These are phyloP conservation scores for Neonectria sp. DNA, from an alignment of 2,329 filamentous ascomycete species.

Conservation along the genomic window DNA sequence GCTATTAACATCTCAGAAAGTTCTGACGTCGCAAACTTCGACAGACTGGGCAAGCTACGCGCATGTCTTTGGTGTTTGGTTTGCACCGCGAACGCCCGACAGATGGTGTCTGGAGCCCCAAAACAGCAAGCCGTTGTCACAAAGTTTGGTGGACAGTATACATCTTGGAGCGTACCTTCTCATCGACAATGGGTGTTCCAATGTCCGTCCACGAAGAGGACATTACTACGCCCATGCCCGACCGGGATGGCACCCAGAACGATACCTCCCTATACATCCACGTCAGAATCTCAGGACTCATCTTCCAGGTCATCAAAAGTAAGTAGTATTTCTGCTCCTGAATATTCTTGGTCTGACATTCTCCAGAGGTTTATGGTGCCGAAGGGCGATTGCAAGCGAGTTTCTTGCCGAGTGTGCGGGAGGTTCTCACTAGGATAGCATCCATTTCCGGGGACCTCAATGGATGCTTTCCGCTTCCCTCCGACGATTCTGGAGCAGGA, in stretches of 20 bases:
- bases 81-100: conserved; percentile 25
- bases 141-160: conserved; percentile 31
- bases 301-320: conserved; percentile 28
- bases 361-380: conserved; percentile 23
- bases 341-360: neutral
- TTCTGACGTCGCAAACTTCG: neutral
- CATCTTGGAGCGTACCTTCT: conserved; percentile 22
- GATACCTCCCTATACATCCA: conserved; percentile 18
- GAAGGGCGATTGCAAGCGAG: conserved; percentile 27
- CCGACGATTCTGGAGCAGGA: conserved; percentile 9
- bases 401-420: conserved; percentile 22
- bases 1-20: too few species aligned
- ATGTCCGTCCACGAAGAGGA: conserved; percentile 28
- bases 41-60: conserved; percentile 23
- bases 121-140: conserved; percentile 23
- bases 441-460: conserved; percentile 23
- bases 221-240: conserved; percentile 27
- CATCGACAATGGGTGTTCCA: conserved; percentile 24
- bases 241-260: conserved; percentile 11
- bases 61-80: conserved; percentile 28
- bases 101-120: conserved; percentile 19
- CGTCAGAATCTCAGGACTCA: conserved; percentile 25
- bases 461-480: conserved; percentile 16
- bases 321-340: neutral
- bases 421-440: conserved; percentile 20